phyloP scores from a whole-genome alignment of 805 yeast species.

The Alloascoidea hylecoeti region DNA sequence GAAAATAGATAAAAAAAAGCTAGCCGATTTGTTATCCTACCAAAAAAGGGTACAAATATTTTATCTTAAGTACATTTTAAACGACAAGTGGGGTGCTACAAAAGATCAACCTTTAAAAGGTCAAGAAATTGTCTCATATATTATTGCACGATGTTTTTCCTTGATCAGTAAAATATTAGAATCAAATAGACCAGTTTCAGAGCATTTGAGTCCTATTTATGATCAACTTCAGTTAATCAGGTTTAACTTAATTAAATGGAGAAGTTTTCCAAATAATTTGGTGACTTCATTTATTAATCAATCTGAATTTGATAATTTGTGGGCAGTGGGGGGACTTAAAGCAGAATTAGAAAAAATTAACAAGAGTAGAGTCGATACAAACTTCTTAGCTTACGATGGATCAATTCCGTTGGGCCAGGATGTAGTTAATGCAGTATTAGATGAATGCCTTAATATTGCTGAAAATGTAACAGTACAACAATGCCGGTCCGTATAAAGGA shows the following conservation, averaged over 20 bases:
- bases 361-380: conserved; percentile 78
- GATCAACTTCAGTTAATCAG: conserved; percentile 88
- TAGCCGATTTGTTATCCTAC: conserved; percentile 79
- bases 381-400: conserved; percentile 66
- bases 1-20: conserved; percentile 94
- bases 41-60: conserved; percentile 60
- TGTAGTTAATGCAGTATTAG: conserved; percentile 74
- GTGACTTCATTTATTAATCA: too few species aligned
- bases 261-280: too few species aligned
- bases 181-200: conserved; percentile 90
- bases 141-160: conserved; percentile 84
- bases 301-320: too few species aligned
- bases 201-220: conserved; percentile 83
- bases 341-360: conserved; percentile 87
- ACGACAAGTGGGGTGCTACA: conserved; percentile 36
- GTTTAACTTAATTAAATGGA: conserved; percentile 78
- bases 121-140: conserved; percentile 39
- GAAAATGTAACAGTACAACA: conserved; percentile 82
- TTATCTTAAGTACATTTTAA: conserved; percentile 60
- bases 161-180: conserved; percentile 80
- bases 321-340: conserved; percentile 88
- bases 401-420: conserved; percentile 98
- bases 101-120: conserved; percentile 26
- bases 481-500: too few species aligned
- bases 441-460: conserved; percentile 88